Evolutionary conservation across 176 grass and related monocot species (phyloP).

Genomic region (Ensete glaucum): DNA sequence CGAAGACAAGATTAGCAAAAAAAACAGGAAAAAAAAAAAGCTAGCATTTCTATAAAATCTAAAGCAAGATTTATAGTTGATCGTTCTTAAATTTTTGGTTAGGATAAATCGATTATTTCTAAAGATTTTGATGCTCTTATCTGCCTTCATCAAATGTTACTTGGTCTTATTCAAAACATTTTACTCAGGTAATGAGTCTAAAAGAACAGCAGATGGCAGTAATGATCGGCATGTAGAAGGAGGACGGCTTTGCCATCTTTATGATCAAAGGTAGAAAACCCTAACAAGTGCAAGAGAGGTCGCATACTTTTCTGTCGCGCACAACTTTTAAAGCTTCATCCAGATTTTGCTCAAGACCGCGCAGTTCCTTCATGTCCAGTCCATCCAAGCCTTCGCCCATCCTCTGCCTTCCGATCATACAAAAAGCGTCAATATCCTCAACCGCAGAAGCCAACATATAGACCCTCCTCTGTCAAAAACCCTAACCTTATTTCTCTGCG

Average conservation of each 20-base stretch:
- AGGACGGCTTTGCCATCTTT: neutral
- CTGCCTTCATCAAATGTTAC: too few relatives aligned
- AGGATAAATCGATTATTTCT: too few relatives aligned
- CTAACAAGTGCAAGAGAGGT: neutral
- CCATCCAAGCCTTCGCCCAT: constrained; percentile 69
- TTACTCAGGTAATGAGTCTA: too few relatives aligned
- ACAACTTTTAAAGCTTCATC: constrained; percentile 67
- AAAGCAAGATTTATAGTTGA: too few relatives aligned
- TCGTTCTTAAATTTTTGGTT: too few relatives aligned
- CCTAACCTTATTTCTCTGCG: constrained; percentile 76
- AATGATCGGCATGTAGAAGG: neutral
- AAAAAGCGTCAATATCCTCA: neutral
- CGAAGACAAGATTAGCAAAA: neutral
- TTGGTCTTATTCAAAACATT: too few relatives aligned
- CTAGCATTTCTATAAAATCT: too few relatives aligned
- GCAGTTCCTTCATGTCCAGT: constrained; percentile 73
- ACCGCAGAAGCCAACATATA: neutral
- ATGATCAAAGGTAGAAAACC: neutral
- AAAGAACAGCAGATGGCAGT: neutral
- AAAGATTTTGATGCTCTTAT: too few relatives aligned
- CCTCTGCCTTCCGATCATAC: constrained; percentile 40
- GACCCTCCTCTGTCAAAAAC: neutral
- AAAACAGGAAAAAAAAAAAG: neutral
- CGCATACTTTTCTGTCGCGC: constrained; percentile 57
- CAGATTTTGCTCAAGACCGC: constrained; percentile 80